A percentile compares a stretch with the other conserved stretches of the same genome.
Conservation (phyloP, 176 grass and related monocot species). For the Metroxylon sagu region DNA sequence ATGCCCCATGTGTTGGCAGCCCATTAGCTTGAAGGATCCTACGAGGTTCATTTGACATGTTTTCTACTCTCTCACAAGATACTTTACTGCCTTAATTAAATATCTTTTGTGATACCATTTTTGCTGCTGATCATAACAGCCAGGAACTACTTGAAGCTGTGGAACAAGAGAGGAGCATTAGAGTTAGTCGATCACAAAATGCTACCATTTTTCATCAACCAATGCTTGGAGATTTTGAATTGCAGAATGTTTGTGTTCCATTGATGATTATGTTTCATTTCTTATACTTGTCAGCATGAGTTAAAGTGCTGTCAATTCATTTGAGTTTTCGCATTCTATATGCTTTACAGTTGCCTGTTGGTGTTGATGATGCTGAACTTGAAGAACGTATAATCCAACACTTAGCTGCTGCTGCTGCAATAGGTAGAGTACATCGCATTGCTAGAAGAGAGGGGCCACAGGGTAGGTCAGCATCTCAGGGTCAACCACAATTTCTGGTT, state of each 20-base stretch:
- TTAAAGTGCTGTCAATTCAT: too few species aligned
- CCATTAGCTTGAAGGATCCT: slow-evolving; percentile 79
- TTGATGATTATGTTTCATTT: too few species aligned
- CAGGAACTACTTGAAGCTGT: slow-evolving; percentile 78
- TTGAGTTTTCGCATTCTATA: background rate
- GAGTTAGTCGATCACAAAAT: slow-evolving; percentile 48
- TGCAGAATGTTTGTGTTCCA: slow-evolving; percentile 55
- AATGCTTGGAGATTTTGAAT: slow-evolving; percentile 65
- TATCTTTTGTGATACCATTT: background rate
- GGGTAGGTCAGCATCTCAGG: slow-evolving; percentile 40
- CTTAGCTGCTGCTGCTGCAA: slow-evolving; percentile 53
- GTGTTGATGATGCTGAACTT: slow-evolving; percentile 65
- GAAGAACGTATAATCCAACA: slow-evolving; percentile 82
- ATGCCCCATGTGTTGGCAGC: slow-evolving; percentile 93
- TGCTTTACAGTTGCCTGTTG: slow-evolving; percentile 50
- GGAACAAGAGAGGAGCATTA: slow-evolving; percentile 55
- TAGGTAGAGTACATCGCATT: slow-evolving; percentile 56
- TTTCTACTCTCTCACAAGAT: too few species aligned
- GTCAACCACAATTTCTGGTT: slow-evolving; percentile 44
- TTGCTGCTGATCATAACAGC: slow-evolving; percentile 24
- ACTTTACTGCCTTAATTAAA: too few species aligned
- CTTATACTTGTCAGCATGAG: too few species aligned
- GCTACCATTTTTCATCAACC: slow-evolving; percentile 72
- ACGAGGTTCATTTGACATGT: slow-evolving; percentile 36
- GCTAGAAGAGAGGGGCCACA: slow-evolving; percentile 64